Evolutionary conservation across 306 rosid species (phyloP).

Genomic region (Myrica gale): DNA sequence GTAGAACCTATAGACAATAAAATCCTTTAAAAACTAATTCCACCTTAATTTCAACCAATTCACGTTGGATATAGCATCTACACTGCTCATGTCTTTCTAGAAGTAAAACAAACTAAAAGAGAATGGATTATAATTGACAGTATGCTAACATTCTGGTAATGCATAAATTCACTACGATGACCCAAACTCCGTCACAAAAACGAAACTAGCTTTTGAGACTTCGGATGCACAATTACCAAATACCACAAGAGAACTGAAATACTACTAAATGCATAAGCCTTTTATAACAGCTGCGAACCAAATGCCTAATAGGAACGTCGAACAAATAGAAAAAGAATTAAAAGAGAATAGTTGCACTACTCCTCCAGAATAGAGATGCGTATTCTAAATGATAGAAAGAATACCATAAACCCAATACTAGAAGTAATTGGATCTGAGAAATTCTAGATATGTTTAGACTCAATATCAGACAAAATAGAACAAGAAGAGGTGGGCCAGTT

Average conservation of each 20-base stretch:
- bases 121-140: not conserved
- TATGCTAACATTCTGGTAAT: not conserved
- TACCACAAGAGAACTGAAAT: not conserved
- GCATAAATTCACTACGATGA: not conserved
- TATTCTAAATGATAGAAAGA: not conserved
- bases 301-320: not conserved
- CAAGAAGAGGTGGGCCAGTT: not conserved
- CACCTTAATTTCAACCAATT: not conserved
- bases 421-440: not conserved
- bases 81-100: not conserved
- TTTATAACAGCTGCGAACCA: not conserved
- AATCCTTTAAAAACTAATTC: not conserved
- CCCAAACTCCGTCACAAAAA: not conserved
- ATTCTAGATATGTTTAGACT: not conserved
- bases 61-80: not conserved
- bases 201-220: not conserved
- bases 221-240: not conserved
- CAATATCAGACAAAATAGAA: not conserved
- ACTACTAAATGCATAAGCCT: not conserved
- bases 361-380: not conserved
- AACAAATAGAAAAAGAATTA: not conserved
- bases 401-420: not conserved
- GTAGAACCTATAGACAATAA: slow-evolving; percentile 11
- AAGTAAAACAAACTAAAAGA: not conserved
- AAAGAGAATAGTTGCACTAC: not conserved